These are phyloP conservation scores for Trichoderma koningii DNA, from an alignment of 2,329 filamentous ascomycete genomes.

Conservation along the genomic window DNA sequence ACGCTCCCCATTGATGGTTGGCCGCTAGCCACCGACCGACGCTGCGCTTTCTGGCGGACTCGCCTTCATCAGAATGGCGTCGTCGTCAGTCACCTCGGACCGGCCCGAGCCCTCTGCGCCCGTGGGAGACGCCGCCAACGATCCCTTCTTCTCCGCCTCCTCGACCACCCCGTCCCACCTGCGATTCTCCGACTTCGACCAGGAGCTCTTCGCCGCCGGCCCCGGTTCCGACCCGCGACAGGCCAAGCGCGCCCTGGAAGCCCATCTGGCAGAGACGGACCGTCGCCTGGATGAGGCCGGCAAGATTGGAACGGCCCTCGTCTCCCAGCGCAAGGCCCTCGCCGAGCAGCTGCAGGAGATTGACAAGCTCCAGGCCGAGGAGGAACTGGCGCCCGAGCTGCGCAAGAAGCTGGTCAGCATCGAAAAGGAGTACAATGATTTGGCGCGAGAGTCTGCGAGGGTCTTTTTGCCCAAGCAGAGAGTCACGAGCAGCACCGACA, in stretches of 20 bases:
- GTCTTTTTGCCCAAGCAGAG: conserved; percentile 86
- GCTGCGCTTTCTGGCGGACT: conserved; percentile 30
- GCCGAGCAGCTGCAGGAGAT: conserved; percentile 81
- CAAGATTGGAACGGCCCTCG: conserved; percentile 80
- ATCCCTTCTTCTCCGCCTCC: conserved; percentile 57
- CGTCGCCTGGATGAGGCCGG: conserved; percentile 89
- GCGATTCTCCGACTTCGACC: conserved; percentile 82
- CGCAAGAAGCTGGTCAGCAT: conserved; percentile 81
- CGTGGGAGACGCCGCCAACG: conserved; percentile 43
- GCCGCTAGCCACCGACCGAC: conserved; percentile 31
- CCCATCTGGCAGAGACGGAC: conserved; percentile 90
- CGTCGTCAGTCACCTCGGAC: conserved; percentile 48
- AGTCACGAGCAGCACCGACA: conserved; percentile 72
- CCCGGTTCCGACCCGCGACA: conserved; percentile 79
- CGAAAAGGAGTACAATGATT: conserved; percentile 93
- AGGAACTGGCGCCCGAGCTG: conserved; percentile 79
- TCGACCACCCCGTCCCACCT: conserved; percentile 53
- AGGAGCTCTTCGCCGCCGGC: conserved; percentile 74
- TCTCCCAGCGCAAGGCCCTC: conserved; percentile 84
- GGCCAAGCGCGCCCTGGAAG: conserved; percentile 84
- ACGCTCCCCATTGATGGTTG: conserved; percentile 29
- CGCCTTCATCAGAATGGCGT: conserved; percentile 43
- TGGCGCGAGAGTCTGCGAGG: conserved; percentile 84
- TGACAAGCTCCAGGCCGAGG: conserved; percentile 72
- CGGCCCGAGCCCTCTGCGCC: conserved; percentile 46